Base-by-base conservation (phyloP, 805 yeast genomes). In the Saccharomyces eubayanus region DNA sequence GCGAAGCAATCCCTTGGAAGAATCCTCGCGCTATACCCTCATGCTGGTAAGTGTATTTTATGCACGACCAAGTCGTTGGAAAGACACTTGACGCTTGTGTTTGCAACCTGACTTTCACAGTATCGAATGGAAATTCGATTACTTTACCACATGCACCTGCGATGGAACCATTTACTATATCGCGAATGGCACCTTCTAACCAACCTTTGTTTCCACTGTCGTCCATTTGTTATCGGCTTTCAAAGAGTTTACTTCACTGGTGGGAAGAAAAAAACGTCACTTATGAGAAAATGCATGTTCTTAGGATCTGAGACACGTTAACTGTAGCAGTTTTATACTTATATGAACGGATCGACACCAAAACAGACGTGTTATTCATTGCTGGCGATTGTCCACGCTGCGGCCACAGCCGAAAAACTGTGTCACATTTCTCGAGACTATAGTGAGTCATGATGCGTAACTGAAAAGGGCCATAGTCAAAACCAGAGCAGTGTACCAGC, bases 51-150 rank as follows among this genome's bases (percentile, higher is more conserved):
- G 95, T 87, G 57, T 80, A 73, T 46, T 61, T 63, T 46, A 91
- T 80, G 66, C 94, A 85, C 57, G 83, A 84, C 55, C 77, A 55
- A 0, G 96, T 85, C 1, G 88, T 82, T 0, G 69, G 69, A 62
- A 79, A 84, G 36, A 70, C 66, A 10, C 80, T 70, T 0, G 79
- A 77, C 6, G 90, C 85, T 63, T 88, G 94, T 1, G 89, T 80
- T 64, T 86, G 92, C 30, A 92, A 74, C 54, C 97, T 76, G 2
- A 91, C 98, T 69, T 91, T 91, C 47, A 90, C 78, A 0, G 97
- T 92, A 63, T 91, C 98, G 60, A 91, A 89, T 0, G 98, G 98
- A 62, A 84, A 91, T 68, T 91, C 98, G 12, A 91, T 79, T 30
- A 86, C 61, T 66, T 91, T 92, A 1, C 96, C 97, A 3, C 82